phyloP scores from a whole-genome alignment of 768 basidiomycete species.

The Russula abietina region DNA sequence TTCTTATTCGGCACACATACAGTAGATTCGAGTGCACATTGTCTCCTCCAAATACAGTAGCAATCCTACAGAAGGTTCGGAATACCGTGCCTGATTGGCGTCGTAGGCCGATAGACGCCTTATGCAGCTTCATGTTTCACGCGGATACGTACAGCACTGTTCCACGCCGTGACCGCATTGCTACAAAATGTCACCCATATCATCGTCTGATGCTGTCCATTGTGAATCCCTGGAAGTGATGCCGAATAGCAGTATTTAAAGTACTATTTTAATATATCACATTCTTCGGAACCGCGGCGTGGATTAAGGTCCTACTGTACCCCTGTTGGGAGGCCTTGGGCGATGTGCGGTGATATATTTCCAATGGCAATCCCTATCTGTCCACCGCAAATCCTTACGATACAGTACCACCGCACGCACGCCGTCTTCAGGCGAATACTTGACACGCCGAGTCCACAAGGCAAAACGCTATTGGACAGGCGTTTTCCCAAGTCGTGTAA shows the following conservation, averaged over 20 bases:
- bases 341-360: background rate
- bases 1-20: background rate
- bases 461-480: background rate
- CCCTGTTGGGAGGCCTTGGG: background rate
- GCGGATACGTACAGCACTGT: background rate
- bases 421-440: background rate
- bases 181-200: background rate
- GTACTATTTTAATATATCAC: background rate
- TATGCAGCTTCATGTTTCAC: no score
- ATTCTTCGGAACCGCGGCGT: background rate
- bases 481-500: background rate
- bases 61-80: background rate
- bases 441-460: constrained; percentile 3
- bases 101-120: background rate
- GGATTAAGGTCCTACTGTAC: background rate
- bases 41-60: background rate
- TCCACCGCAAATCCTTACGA: background rate
- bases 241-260: background rate
- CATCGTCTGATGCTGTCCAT: background rate
- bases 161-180: background rate
- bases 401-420: background rate
- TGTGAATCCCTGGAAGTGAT: background rate
- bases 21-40: background rate
- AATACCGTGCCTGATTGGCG: background rate
- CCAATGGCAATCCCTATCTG: background rate